Percentiles rank a stretch among this genome's conserved stretches.
These are phyloP conservation scores for Colletotrichum tabaci DNA, from an alignment of 2,329 filamentous ascomycete genomes.

Conservation along the genomic window DNA sequence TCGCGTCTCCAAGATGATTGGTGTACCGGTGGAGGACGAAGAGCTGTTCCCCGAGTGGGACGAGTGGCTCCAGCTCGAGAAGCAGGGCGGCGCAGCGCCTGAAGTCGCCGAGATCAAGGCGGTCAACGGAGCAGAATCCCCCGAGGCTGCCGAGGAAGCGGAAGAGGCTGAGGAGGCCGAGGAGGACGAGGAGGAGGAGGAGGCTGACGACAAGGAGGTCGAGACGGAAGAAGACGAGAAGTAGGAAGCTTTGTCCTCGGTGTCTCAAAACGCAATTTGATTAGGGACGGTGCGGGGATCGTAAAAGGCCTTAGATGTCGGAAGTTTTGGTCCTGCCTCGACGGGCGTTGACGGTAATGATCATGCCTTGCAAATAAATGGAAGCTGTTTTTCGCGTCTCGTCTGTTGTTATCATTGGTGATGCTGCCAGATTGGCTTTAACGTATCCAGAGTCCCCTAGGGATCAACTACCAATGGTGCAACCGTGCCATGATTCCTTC, in stretches of 20 bases:
- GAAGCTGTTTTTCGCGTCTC: conserved; percentile 43
- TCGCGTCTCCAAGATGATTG: conserved; percentile 87
- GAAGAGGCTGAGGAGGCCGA: conserved; percentile 41
- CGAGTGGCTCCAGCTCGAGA: conserved; percentile 86
- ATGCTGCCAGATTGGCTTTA: background rate
- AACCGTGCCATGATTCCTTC: background rate
- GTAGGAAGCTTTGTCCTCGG: conserved; percentile 38
- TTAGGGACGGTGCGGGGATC: conserved; percentile 37
- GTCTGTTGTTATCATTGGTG: background rate
- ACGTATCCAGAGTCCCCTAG: background rate
- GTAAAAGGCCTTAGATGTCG: conserved; percentile 43
- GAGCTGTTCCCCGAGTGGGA: conserved; percentile 98
- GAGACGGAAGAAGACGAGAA: conserved; percentile 45
- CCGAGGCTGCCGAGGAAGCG: conserved; percentile 44
- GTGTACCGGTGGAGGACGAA: conserved; percentile 84
- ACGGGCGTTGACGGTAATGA: conserved; percentile 45
- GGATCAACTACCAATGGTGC: too few species aligned
- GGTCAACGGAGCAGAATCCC: conserved; percentile 48
- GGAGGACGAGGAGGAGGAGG: conserved; percentile 45
- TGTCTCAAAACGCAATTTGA: conserved; percentile 29
- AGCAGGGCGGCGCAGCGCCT: conserved; percentile 69
- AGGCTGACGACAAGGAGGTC: conserved; percentile 42
- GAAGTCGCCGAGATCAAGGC: conserved; percentile 47
- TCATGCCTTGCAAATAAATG: conserved; percentile 43
- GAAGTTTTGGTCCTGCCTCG: conserved; percentile 40